A percentile compares a stretch with the other conserved stretches of the same genome.
Evolutionary conservation across 768 basidiomycete species (phyloP).

Genomic region (Scleroderma citrinum): DNA sequence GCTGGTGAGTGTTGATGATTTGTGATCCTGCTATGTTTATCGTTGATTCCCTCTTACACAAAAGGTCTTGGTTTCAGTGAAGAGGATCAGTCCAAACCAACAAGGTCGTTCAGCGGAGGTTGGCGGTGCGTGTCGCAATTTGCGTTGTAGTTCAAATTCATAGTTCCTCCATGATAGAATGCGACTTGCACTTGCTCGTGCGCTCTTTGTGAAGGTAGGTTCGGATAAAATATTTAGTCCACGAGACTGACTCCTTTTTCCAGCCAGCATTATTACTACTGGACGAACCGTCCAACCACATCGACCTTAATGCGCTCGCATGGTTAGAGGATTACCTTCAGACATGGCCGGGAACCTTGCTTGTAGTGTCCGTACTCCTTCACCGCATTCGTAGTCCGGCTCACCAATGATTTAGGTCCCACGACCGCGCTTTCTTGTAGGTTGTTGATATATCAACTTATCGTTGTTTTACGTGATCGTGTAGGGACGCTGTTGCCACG

Average conservation of each 20-base stretch:
- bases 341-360: constrained; percentile 87
- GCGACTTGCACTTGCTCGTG: constrained; percentile 92
- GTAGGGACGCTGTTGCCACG: constrained; percentile 89
- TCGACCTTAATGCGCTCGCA: constrained; percentile 92
- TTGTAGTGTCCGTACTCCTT: constrained; percentile 71
- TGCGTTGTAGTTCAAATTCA: background rate
- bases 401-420: constrained; percentile 52
- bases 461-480: constrained; percentile 2
- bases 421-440: constrained; percentile 94
- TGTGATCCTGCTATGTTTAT: background rate
- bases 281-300: constrained; percentile 97
- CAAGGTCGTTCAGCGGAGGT: constrained; percentile 89
- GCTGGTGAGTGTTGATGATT: constrained; percentile 48
- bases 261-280: constrained; percentile 72
- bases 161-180: constrained; percentile 46
- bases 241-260: constrained; percentile 5
- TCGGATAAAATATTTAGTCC: background rate
- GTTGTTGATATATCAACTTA: constrained; percentile 13
- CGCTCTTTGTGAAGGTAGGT: constrained; percentile 87
- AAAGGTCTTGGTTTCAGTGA: constrained; percentile 89
- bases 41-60: background rate
- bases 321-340: constrained; percentile 98
- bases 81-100: constrained; percentile 76
- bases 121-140: constrained; percentile 59
- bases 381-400: constrained; percentile 1